phyloP scores from a whole-genome alignment of 768 basidiomycete species.

The Boletus subcaerulescens region DNA sequence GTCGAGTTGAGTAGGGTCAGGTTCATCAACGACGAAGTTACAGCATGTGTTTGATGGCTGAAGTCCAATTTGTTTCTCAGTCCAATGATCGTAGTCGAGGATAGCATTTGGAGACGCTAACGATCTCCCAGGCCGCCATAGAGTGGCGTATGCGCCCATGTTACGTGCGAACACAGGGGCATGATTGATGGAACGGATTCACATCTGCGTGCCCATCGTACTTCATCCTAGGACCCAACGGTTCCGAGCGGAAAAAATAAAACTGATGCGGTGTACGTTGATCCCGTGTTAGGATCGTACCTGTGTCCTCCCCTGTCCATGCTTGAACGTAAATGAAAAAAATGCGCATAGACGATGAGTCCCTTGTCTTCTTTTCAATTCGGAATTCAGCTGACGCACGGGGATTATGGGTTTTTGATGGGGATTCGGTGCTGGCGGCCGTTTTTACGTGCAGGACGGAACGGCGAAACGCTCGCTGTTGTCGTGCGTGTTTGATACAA shows the following conservation, averaged over 20 bases:
- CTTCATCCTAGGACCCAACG: conserved; percentile 5
- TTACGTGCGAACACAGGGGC: conserved; percentile 8
- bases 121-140: background rate
- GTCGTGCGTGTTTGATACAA: conserved; percentile 9
- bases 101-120: background rate
- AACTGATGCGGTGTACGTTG: conserved; percentile 8
- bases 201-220: background rate
- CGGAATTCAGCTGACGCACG: background rate
- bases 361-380: conserved; percentile 4
- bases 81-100: background rate
- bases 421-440: conserved; percentile 5
- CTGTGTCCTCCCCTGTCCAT: background rate
- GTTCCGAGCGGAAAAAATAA: conserved; percentile 11
- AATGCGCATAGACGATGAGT: background rate
- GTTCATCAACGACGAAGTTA: background rate
- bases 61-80: background rate
- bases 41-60: background rate
- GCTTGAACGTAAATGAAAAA: conserved; percentile 8
- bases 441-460: conserved; percentile 21
- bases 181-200: conserved; percentile 2
- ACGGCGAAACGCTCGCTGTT: conserved; percentile 2
- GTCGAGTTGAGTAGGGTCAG: background rate
- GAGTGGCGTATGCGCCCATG: background rate
- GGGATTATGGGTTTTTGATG: conserved; percentile 13
- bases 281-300: conserved; percentile 4